Evolutionary conservation across 192 early-diverging fungal genomes (phyloP).

Genomic region (Linnemannia hyalina): DNA sequence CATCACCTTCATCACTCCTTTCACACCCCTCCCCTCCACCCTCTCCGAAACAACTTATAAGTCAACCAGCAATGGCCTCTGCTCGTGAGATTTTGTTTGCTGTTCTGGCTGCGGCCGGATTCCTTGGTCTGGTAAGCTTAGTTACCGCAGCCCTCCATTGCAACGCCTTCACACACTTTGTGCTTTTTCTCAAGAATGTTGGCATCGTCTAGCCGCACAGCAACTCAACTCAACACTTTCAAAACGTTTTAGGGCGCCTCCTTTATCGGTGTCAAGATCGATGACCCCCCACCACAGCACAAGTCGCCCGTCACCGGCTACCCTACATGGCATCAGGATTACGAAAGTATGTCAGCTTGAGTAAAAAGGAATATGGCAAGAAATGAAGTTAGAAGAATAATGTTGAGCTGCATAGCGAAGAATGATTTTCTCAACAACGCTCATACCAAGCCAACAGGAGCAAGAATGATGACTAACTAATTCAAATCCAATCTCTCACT

Average conservation of each 20-base stretch:
- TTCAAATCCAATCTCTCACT: neutral
- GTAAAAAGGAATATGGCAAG: too few species aligned
- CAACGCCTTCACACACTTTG: neutral
- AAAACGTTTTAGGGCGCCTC: constrained; percentile 15
- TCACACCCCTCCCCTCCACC: neutral
- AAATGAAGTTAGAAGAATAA: neutral
- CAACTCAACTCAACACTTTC: neutral
- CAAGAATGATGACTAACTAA: neutral
- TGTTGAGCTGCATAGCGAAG: neutral
- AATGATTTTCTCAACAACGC: neutral
- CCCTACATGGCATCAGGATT: constrained; percentile 50
- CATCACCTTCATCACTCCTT: neutral
- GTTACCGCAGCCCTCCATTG: neutral
- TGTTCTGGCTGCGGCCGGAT: neutral
- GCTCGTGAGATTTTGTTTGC: constrained; percentile 15
- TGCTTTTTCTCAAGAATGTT: neutral
- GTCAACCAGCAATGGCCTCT: neutral
- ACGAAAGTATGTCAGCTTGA: constrained; percentile 19
- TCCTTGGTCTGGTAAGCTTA: constrained; percentile 11
- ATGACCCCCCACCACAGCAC: constrained; percentile 37
- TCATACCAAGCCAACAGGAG: too few species aligned
- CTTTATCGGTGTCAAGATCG: constrained; percentile 30
- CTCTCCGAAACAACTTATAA: neutral
- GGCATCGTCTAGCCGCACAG: neutral
- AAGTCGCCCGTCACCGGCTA: constrained; percentile 35